These are phyloP conservation scores for Opeltia flavorubescens DNA, from an alignment of 495 filamentous ascomycete species.

Conservation along the genomic window DNA sequence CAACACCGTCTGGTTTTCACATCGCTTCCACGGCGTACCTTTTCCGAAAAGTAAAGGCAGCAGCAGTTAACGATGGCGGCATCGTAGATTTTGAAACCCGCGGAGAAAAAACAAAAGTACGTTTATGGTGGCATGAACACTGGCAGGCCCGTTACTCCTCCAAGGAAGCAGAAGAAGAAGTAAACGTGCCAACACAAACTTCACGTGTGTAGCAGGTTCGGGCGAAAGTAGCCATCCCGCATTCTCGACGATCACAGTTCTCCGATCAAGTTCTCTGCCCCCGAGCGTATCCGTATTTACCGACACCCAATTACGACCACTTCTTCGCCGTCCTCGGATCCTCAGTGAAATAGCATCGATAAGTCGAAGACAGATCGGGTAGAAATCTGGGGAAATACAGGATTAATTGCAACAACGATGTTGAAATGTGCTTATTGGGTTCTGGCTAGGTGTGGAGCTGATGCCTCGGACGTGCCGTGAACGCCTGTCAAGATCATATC, in stretches of 20 bases:
- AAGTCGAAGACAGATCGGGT: too few relatives aligned
- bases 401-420: too few relatives aligned
- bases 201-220: conserved; percentile 85
- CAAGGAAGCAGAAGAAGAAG: conserved; percentile 80
- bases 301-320: not conserved
- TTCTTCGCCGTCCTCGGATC: not conserved
- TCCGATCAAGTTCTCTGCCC: not conserved
- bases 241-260: conserved; percentile 11
- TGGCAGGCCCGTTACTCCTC: conserved; percentile 77
- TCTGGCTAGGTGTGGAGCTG: too few relatives aligned
- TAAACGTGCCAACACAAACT: conserved; percentile 68
- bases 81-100: conserved; percentile 87
- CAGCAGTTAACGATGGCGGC: not conserved
- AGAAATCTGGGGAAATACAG: too few relatives aligned
- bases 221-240: conserved; percentile 57
- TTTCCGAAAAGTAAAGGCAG: not conserved
- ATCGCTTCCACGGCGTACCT: not conserved
- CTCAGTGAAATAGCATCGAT: too few relatives aligned
- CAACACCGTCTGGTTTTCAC: conserved; percentile 8
- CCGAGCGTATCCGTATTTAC: not conserved
- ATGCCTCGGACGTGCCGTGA: too few relatives aligned
- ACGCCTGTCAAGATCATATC: too few relatives aligned
- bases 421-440: too few relatives aligned
- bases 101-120: conserved; percentile 99
- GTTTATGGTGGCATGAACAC: conserved; percentile 81